These are phyloP conservation scores for Teunomyces panamensis DNA, from an alignment of 805 yeast genomes.

Conservation along the genomic window DNA sequence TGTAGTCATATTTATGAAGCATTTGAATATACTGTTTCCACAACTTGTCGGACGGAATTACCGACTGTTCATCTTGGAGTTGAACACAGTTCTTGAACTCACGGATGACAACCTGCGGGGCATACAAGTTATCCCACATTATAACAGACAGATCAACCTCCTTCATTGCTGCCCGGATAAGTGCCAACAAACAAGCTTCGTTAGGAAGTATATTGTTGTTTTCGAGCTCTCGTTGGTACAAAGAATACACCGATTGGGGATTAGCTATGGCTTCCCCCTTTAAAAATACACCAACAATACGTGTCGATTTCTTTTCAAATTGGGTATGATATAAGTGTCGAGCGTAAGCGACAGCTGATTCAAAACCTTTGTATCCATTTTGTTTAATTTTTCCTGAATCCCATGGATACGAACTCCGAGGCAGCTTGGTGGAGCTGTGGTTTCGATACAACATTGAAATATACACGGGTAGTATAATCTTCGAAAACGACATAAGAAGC, in stretches of 20 bases:
- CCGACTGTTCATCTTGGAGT: slow-evolving; percentile 2
- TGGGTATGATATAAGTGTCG: slow-evolving; percentile 22
- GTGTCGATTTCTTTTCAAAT: slow-evolving; percentile 21
- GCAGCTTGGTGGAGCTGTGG: slow-evolving; percentile 5
- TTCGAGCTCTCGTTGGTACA: slow-evolving; percentile 27
- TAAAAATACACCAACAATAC: slow-evolving; percentile 33
- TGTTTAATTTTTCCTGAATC: slow-evolving; percentile 4
- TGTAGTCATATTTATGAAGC: slow-evolving; percentile 45
- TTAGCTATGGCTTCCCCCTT: slow-evolving; percentile 31
- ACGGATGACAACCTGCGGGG: slow-evolving; percentile 58
- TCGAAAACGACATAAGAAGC: slow-evolving; percentile 14
- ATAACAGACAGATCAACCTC: slow-evolving; percentile 17
- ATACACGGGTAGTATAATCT: slow-evolving; percentile 27
- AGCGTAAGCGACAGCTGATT: slow-evolving; percentile 20
- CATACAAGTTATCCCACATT: slow-evolving; percentile 50
- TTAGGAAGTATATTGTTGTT: slow-evolving; percentile 19
- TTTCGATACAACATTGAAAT: slow-evolving; percentile 22
- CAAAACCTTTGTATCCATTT: slow-evolving; percentile 8
- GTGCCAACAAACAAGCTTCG: slow-evolving; percentile 34
- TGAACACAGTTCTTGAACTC: slow-evolving; percentile 38
- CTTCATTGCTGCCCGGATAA: slow-evolving; percentile 48
- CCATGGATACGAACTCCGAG: slow-evolving; percentile 13
- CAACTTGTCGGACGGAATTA: slow-evolving; percentile 46
- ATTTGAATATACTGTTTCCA: slow-evolving; percentile 54
- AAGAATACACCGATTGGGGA: slow-evolving; percentile 25